These are phyloP conservation scores for Eimeria praecox DNA, from an alignment of 169 alveolate species.

Conservation along the genomic window DNA sequence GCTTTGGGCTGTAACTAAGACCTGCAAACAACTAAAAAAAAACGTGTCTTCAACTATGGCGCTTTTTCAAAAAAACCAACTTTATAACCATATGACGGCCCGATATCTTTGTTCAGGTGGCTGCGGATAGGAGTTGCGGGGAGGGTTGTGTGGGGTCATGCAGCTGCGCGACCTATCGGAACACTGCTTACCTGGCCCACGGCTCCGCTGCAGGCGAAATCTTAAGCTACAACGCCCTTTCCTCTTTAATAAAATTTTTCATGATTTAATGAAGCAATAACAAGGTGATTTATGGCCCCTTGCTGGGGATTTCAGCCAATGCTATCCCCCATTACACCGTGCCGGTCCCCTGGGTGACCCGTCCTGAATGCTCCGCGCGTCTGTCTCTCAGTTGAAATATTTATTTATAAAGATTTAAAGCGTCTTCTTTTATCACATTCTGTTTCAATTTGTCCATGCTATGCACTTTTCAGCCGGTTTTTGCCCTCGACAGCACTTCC, in stretches of 20 bases:
- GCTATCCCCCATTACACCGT: neutral
- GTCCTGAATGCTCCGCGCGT: neutral
- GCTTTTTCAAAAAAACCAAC: slow-evolving; percentile 36
- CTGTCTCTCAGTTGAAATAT: neutral
- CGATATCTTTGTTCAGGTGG: neutral
- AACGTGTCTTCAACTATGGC: neutral
- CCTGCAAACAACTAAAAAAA: neutral
- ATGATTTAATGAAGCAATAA: neutral
- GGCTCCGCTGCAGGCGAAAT: slow-evolving; percentile 3
- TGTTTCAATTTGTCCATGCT: neutral
- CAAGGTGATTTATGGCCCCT: neutral
- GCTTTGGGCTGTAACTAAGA: neutral
- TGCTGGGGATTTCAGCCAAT: neutral
- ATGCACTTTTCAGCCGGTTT: neutral
- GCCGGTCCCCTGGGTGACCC: neutral
- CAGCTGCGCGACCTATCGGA: slow-evolving; percentile 71
- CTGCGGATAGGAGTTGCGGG: neutral
- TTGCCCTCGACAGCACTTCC: neutral
- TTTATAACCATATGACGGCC: slow-evolving; percentile 33
- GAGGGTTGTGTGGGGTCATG: slow-evolving; percentile 63
- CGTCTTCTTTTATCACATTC: neutral
- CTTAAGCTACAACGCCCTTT: neutral
- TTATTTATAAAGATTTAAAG: neutral
- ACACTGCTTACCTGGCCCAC: slow-evolving; percentile 34
- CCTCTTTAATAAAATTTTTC: neutral